Conservation (phyloP, 176 grass and related monocot species). For the Triticum urartu region DNA sequence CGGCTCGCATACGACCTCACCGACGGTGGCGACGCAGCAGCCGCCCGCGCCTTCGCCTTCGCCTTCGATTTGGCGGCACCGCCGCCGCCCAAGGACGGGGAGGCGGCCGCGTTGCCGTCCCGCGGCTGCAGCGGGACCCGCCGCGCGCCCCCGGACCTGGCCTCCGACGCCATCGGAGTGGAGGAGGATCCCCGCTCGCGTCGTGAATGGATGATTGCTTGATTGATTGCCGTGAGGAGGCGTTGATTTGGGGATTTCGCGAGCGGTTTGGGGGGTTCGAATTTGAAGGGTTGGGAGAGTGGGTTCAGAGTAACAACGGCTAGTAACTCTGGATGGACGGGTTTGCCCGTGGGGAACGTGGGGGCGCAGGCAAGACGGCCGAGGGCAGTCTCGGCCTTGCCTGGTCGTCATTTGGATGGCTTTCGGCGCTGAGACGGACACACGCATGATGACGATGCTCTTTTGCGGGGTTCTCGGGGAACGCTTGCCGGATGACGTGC, state of each 20-base stretch:
- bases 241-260: neutral
- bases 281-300: conserved; percentile 16
- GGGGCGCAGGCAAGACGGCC: accelerated
- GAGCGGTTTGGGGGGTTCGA: conserved; percentile 12
- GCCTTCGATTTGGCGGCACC: neutral
- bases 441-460: neutral
- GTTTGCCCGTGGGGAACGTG: neutral
- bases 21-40: neutral
- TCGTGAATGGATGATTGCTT: too few species aligned
- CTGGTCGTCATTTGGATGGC: neutral
- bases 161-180: conserved; percentile 13
- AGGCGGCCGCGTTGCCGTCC: conserved; percentile 40
- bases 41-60: neutral
- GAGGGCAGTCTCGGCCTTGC: neutral
- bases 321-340: conserved; percentile 3
- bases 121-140: conserved; percentile 39
- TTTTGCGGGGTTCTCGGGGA: neutral
- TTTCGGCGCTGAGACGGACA: neutral
- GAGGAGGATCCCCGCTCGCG: too few species aligned
- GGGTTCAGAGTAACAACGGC: conserved; percentile 20
- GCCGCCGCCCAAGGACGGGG: neutral
- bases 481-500: too few species aligned
- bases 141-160: neutral
- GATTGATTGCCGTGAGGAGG: too few species aligned
- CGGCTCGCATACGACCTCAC: neutral